Percentiles rank a stretch among this genome's conserved stretches.
phyloP scores from a whole-genome alignment of 2,329 filamentous ascomycete species.

The Fusarium udum region DNA sequence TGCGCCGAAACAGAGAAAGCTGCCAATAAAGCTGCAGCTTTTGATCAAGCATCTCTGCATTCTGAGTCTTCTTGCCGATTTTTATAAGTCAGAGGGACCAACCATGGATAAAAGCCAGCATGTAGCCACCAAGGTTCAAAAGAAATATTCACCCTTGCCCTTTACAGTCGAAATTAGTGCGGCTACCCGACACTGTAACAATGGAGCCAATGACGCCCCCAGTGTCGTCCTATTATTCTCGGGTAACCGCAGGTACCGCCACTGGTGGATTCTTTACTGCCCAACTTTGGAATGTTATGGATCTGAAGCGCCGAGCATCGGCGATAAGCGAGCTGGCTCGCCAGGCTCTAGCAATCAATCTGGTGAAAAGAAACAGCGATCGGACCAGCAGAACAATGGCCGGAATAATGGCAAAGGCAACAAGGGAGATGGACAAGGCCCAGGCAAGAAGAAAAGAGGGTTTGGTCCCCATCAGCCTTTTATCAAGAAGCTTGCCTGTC shows the following conservation, averaged over 20 bases:
- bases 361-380: accelerated
- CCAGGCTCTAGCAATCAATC: neutral
- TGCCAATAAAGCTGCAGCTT: accelerated
- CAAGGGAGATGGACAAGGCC: neutral
- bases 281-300: accelerated
- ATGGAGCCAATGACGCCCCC: accelerated
- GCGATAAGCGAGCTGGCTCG: neutral
- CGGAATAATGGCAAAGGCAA: accelerated
- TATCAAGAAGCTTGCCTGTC: neutral
- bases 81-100: accelerated
- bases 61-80: accelerated
- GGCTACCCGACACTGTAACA: accelerated
- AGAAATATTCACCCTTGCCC: accelerated
- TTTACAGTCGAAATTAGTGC: neutral
- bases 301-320: accelerated
- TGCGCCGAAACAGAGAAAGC: neutral
- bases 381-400: accelerated
- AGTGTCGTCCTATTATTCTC: accelerated
- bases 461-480: accelerated
- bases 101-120: accelerated
- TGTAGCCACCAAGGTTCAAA: neutral
- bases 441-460: accelerated
- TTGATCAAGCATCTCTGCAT: accelerated
- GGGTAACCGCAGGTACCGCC: accelerated
- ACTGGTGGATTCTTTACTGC: neutral